A percentile compares a stretch with the other conserved stretches of the same genome.
Conservation (phyloP, 169 alveolate genomes). For the Eimeria maxima region DNA sequence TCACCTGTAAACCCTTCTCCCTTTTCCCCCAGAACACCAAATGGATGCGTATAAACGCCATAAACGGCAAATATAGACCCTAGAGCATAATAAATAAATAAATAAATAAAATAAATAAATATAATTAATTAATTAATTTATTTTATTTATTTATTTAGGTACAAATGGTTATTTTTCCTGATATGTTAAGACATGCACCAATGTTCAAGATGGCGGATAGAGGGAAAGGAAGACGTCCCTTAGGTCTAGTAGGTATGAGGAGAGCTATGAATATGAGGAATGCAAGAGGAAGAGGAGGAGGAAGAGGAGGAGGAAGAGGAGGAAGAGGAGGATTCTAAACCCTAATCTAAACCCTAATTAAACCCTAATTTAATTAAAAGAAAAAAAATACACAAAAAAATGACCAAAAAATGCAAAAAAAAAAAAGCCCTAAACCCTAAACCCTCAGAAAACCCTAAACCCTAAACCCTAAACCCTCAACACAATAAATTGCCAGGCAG, state of each 20-base stretch:
- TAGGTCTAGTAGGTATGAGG: constrained; percentile 90
- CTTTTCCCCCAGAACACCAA: no score
- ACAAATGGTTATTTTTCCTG: constrained; percentile 98
- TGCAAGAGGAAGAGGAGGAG: constrained; percentile 85
- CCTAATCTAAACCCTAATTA: background rate
- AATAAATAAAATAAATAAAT: background rate
- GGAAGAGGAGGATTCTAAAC: constrained; percentile 75
- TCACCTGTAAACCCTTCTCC: no score
- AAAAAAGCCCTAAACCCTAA: no score
- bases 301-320: constrained; percentile 70
- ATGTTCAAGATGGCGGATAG: constrained; percentile 95
- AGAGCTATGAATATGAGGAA: constrained; percentile 88
- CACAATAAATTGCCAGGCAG: no score
- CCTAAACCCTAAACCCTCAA: no score
- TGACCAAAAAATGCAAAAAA: no score
- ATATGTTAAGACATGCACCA: constrained; percentile 99
- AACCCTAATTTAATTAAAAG: no score
- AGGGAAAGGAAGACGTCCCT: constrained; percentile 87
- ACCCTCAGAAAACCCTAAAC: no score
- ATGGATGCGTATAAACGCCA: no score
- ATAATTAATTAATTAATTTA: background rate
- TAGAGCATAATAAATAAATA: no score
- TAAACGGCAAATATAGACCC: no score
- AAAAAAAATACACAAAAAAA: no score
- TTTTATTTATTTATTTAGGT: constrained; percentile 89